Evolutionary conservation across 2,329 filamentous ascomycete species (phyloP), one percentile per base, ranked within the genome.

Genomic region (Purpureocillium lavendulum): DNA sequence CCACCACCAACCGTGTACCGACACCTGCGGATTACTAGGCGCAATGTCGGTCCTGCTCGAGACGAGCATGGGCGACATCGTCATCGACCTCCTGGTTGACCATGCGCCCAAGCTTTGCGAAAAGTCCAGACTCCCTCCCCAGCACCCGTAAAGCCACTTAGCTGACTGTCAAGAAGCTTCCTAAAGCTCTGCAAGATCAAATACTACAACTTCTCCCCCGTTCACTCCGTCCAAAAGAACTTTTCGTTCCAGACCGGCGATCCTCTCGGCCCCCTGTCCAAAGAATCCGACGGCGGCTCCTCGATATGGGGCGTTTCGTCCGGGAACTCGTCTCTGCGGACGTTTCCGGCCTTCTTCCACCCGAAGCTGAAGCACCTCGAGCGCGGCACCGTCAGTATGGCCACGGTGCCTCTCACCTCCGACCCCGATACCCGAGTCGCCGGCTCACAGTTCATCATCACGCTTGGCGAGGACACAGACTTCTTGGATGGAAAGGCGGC

Each of bases 181-280:
- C 71, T 98, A 41, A 97, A 98, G 73, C 85, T 98, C 52, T 96
- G 92, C 78, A 97, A 97, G 68, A 72, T 88, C 65, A 98, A 96
- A 69, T 98, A 97, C 69, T 98, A 96, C 79, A 97, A 97, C 69
- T 97, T 94, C 62, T 82, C 88, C 6, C 92, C 90, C 18, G 69
- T 97, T 40, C 87, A 96, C 66, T 88, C 83, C 49, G 78, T 98
- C 30, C 92, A 96, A 58, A 92, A 90, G 60, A 81, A 87, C 64
- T 97, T 96, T 65, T 94, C 89, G 45, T 95, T 95, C 64, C 90
- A 97, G 64, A 94, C 87, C 26, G 90, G 90, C 59, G 92, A 97
- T 56, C 90, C 90, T 11, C 80, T 97, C 39, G 90, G 92, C 11
- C 90, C 89, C 11, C 77, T 84, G 41, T 86, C 87, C 12, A 69